Conservation (phyloP, 352 stramenopile genomes). For the Globisporangium abappressorium region DNA sequence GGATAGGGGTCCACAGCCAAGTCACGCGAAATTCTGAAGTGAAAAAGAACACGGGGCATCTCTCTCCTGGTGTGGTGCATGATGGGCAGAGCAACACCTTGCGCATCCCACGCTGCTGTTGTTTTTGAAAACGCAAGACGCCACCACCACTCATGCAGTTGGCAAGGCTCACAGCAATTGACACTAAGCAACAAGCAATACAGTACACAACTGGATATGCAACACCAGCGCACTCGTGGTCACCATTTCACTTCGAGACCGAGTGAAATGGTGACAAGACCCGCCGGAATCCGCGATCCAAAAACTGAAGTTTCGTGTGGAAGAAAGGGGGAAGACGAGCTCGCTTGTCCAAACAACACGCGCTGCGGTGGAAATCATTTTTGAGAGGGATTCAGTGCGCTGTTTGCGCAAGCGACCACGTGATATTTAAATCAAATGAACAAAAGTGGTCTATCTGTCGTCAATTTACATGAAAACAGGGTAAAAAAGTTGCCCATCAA, state of each 20-base stretch:
- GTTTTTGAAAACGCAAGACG: neutral
- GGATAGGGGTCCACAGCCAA: neutral
- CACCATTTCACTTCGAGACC: too few species aligned
- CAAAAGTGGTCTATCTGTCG: neutral
- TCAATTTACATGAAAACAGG: neutral
- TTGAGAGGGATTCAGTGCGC: neutral
- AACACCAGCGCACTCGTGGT: neutral
- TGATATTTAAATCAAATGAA: neutral
- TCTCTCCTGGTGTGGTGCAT: neutral
- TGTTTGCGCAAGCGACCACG: constrained; percentile 8
- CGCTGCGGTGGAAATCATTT: neutral
- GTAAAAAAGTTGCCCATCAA: neutral
- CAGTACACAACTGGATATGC: neutral
- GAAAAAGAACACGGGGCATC: constrained; percentile 10
- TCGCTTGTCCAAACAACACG: constrained; percentile 1
- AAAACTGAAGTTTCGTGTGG: constrained; percentile 17
- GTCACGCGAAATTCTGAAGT: constrained; percentile 21
- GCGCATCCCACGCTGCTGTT: constrained; percentile 7
- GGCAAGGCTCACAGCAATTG: neutral
- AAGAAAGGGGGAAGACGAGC: constrained; percentile 1
- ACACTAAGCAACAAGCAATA: neutral
- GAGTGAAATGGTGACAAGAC: neutral
- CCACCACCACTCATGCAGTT: neutral
- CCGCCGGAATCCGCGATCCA: neutral
- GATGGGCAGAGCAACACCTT: constrained; percentile 4